These are phyloP conservation scores for Lasiosphaeria hispida DNA, from an alignment of 495 filamentous ascomycete species.

Conservation along the genomic window DNA sequence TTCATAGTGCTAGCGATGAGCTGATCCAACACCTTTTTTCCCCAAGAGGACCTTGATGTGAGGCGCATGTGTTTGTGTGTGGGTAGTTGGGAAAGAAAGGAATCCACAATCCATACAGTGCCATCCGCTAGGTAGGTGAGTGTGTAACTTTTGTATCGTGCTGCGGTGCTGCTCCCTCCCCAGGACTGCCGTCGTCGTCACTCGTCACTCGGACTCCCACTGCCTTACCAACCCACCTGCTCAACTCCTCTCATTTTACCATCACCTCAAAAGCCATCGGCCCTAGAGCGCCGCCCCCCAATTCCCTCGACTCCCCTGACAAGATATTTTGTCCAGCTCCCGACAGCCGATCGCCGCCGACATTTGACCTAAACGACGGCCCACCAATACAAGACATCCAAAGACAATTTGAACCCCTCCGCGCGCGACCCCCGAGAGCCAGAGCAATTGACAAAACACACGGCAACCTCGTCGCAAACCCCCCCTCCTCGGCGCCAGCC, in stretches of 20 bases:
- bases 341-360: background rate
- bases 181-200: conserved; percentile 5
- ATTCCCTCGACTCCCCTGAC: background rate
- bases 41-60: no score
- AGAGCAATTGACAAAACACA: background rate
- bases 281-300: no score
- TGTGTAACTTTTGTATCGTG: background rate
- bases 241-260: background rate
- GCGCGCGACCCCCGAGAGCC: background rate
- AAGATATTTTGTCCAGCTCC: background rate
- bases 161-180: background rate
- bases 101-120: conserved; percentile 11
- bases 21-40: no score
- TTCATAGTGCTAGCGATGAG: no score
- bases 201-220: conserved; percentile 7
- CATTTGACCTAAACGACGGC: no score
- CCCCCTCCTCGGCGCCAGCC: background rate
- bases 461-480: conserved; percentile 5
- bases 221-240: conserved; percentile 6
- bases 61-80: no score
- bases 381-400: no score
- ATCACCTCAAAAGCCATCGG: conserved; percentile 1
- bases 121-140: background rate
- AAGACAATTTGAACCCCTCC: background rate
- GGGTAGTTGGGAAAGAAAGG: no score